These are phyloP conservation scores for Myochromella boudieri DNA, from an alignment of 768 basidiomycete species.

Conservation along the genomic window DNA sequence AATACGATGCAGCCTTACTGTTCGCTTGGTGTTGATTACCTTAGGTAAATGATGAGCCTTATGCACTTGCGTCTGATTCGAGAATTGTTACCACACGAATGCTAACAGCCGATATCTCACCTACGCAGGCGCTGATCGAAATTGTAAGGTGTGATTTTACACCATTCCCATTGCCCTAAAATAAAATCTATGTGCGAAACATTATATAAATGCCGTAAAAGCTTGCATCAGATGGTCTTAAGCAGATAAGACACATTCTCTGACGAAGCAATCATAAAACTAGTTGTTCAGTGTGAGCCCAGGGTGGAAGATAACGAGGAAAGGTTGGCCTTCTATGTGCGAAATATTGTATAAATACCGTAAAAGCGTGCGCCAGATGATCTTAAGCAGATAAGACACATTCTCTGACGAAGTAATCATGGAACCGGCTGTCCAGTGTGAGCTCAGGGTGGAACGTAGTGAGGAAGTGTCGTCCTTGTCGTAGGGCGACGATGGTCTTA, in stretches of 20 bases:
- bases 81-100: too few relatives aligned
- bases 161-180: too few relatives aligned
- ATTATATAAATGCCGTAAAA: not conserved
- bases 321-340: conserved; percentile 59
- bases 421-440: conserved; percentile 83
- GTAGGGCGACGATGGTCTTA: conserved; percentile 76
- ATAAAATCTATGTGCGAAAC: not conserved
- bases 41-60: too few relatives aligned
- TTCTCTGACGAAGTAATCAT: conserved; percentile 84
- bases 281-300: conserved; percentile 86
- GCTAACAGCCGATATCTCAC: too few relatives aligned
- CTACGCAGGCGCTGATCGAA: too few relatives aligned
- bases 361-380: conserved; percentile 1
- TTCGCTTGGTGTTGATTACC: too few relatives aligned
- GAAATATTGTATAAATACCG: not conserved
- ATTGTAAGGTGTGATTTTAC: too few relatives aligned
- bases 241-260: conserved; percentile 59
- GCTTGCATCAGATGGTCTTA: conserved; percentile 2
- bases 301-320: conserved; percentile 93
- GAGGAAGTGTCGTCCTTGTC: conserved; percentile 81
- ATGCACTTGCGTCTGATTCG: too few relatives aligned
- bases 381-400: conserved; percentile 51
- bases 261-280: conserved; percentile 90
- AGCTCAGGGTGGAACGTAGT: conserved; percentile 96
- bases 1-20: too few relatives aligned